Evolutionary conservation across 495 filamentous ascomycete species (phyloP).

Genomic region (Penicillium goetzii): DNA sequence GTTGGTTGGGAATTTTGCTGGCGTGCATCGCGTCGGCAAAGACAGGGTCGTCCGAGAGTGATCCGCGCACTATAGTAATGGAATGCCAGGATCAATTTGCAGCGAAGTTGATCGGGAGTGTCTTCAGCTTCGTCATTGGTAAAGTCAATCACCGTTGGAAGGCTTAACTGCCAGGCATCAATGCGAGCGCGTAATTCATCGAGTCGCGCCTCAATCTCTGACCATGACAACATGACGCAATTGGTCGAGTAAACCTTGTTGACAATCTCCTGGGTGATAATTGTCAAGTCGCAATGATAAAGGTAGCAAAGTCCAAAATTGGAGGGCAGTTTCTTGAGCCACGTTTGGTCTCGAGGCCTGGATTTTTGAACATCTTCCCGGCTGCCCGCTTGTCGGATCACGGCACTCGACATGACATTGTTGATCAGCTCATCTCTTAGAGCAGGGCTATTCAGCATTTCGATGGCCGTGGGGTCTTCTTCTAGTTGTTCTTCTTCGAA

Average conservation of each 20-base stretch:
- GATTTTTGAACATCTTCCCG: slow-evolving; percentile 28
- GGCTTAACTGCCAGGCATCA: slow-evolving; percentile 55
- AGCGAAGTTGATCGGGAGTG: slow-evolving; percentile 39
- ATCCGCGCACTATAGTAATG: slow-evolving; percentile 64
- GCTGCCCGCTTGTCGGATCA: slow-evolving; percentile 31
- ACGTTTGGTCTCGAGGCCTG: slow-evolving; percentile 28
- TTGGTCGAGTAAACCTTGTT: slow-evolving; percentile 62
- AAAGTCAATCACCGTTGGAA: slow-evolving; percentile 59
- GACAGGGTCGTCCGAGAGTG: slow-evolving; percentile 64
- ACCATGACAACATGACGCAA: slow-evolving; percentile 58
- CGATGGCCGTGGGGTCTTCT: slow-evolving; percentile 33
- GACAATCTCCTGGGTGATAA: slow-evolving; percentile 59
- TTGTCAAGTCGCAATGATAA: slow-evolving; percentile 52
- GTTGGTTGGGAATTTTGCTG: slow-evolving; percentile 30
- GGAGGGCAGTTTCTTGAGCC: slow-evolving; percentile 38
- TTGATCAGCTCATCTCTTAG: slow-evolving; percentile 41
- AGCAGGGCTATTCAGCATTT: slow-evolving; percentile 34
- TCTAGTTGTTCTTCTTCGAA: slow-evolving; percentile 56
- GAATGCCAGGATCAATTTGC: slow-evolving; percentile 56
- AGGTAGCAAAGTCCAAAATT: slow-evolving; percentile 53
- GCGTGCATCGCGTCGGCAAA: slow-evolving; percentile 62
- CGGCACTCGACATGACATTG: slow-evolving; percentile 39
- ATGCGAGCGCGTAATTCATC: slow-evolving; percentile 53
- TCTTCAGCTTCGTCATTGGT: slow-evolving; percentile 40
- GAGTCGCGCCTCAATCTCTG: slow-evolving; percentile 62